Percentiles rank a stretch among this genome's conserved stretches.
Conservation (phyloP, 2,329 filamentous ascomycete species). For the Xylariaceae sp. region DNA sequence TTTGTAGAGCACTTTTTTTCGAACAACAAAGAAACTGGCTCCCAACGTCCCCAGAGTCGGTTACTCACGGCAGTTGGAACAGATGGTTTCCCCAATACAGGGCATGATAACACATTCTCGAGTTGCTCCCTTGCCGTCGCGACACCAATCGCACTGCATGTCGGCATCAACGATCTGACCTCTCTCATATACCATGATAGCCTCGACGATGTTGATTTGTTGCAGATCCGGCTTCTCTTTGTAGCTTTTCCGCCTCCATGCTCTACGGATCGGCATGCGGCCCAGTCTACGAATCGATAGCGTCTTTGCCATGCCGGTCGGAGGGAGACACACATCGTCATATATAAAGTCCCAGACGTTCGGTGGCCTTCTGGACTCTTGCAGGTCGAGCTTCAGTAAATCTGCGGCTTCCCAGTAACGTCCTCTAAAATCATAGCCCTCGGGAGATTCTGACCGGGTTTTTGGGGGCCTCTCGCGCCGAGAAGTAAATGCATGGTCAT, state of each 20-base stretch:
- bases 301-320: conserved; percentile 14
- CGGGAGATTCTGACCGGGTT: conserved; percentile 16
- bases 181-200: conserved; percentile 23
- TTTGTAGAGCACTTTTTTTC: no score
- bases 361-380: conserved; percentile 17
- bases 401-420: conserved; percentile 22
- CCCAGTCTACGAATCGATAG: conserved; percentile 16
- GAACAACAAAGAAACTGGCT: no score
- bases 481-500: background rate
- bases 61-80: conserved; percentile 25
- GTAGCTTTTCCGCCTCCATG: conserved; percentile 20
- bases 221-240: conserved; percentile 14
- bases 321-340: conserved; percentile 21
- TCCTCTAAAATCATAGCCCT: conserved; percentile 21
- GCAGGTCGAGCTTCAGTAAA: conserved; percentile 19
- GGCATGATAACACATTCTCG: conserved; percentile 18
- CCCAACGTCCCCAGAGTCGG: no score
- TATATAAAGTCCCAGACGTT: conserved; percentile 22
- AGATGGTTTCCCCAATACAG: conserved; percentile 4
- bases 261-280: conserved; percentile 15
- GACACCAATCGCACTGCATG: conserved; percentile 16
- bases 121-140: conserved; percentile 13
- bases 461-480: background rate
- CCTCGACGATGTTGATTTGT: conserved; percentile 15
- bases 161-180: conserved; percentile 16